Evolutionary conservation across 1,284 basidiomycete genomes (phyloP).

Genomic region (Moesziomyces antarcticus): DNA sequence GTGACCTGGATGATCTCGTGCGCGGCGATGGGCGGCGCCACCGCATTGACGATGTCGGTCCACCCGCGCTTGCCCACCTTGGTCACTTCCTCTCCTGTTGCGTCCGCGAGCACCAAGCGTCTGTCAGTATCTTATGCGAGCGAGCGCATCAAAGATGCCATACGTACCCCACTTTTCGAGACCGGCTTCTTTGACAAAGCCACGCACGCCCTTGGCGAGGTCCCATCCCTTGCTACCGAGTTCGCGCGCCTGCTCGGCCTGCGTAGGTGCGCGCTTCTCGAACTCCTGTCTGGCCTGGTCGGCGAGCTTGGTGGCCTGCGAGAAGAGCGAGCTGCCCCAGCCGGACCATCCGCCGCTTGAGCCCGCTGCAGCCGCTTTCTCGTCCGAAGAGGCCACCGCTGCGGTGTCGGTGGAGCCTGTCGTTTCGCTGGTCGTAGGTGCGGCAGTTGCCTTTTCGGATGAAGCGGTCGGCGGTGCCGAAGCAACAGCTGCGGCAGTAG

Average conservation of each 20-base stretch:
- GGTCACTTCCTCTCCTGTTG: slow-evolving; percentile 52
- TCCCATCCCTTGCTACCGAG: slow-evolving; percentile 50
- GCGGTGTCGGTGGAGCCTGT: neutral
- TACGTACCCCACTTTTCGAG: slow-evolving; percentile 54
- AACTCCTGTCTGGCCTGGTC: slow-evolving; percentile 65
- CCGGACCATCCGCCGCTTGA: slow-evolving; percentile 81
- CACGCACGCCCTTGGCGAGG: slow-evolving; percentile 58
- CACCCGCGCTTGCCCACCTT: slow-evolving; percentile 60
- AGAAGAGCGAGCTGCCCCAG: slow-evolving; percentile 73
- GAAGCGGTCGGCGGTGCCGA: slow-evolving; percentile 3
- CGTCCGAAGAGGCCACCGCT: neutral
- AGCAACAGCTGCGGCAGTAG: neutral
- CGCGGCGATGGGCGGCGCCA: slow-evolving; percentile 96
- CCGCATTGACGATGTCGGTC: slow-evolving; percentile 87
- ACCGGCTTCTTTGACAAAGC: slow-evolving; percentile 56
- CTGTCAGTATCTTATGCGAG: neutral
- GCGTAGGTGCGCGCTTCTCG: slow-evolving; percentile 56
- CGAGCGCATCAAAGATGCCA: too few relatives aligned
- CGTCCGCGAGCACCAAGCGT: neutral
- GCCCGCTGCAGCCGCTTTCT: slow-evolving; percentile 73
- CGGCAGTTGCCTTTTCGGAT: neutral
- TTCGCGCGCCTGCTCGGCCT: slow-evolving; percentile 42
- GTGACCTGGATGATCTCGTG: slow-evolving; percentile 97
- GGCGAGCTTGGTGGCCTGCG: slow-evolving; percentile 60
- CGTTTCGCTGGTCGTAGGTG: neutral